Evolutionary conservation across 2,329 filamentous ascomycete genomes (phyloP).

Genomic region (Colletotrichum eremochloae): DNA sequence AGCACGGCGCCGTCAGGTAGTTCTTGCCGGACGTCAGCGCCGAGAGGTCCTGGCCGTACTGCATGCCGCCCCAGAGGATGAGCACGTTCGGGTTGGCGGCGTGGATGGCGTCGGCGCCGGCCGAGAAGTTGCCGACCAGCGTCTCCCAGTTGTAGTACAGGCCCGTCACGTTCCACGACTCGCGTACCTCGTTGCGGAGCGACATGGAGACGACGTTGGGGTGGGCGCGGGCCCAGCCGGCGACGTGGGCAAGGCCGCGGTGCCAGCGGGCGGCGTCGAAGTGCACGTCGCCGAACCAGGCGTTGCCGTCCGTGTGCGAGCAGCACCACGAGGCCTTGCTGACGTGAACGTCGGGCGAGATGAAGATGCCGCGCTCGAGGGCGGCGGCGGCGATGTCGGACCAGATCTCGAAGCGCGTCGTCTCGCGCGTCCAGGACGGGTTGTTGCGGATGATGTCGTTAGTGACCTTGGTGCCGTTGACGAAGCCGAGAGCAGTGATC

Average conservation of each 20-base stretch:
- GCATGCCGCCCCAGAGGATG: slow-evolving; percentile 67
- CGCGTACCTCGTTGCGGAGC: slow-evolving; percentile 70
- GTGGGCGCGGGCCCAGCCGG: slow-evolving; percentile 56
- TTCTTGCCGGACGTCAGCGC: slow-evolving; percentile 43
- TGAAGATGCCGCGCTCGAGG: slow-evolving; percentile 51
- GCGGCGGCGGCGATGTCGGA: slow-evolving; percentile 31
- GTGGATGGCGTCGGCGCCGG: slow-evolving; percentile 65
- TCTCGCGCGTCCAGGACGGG: slow-evolving; percentile 64
- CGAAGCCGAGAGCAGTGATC: slow-evolving; percentile 55
- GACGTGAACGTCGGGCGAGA: slow-evolving; percentile 58
- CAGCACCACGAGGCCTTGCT: slow-evolving; percentile 61
- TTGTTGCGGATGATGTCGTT: slow-evolving; percentile 63
- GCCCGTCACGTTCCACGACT: slow-evolving; percentile 59
- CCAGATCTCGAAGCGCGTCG: slow-evolving; percentile 64
- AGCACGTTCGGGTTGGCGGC: slow-evolving; percentile 64
- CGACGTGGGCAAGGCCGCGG: slow-evolving; percentile 67
- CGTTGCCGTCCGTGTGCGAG: slow-evolving; percentile 62
- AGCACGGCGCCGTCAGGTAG: slow-evolving; percentile 38
- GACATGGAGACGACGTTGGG: slow-evolving; percentile 47
- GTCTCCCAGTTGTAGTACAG: slow-evolving; percentile 53
- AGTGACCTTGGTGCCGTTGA: slow-evolving; percentile 62
- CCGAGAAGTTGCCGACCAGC: slow-evolving; percentile 64
- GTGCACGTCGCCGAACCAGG: slow-evolving; percentile 68
- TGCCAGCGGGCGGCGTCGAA: slow-evolving; percentile 68
- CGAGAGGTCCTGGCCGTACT: slow-evolving; percentile 66